Percentiles rank a stretch among this genome's conserved stretches.
Conservation (phyloP, 345 rosid species). For the Boechera stricta region DNA sequence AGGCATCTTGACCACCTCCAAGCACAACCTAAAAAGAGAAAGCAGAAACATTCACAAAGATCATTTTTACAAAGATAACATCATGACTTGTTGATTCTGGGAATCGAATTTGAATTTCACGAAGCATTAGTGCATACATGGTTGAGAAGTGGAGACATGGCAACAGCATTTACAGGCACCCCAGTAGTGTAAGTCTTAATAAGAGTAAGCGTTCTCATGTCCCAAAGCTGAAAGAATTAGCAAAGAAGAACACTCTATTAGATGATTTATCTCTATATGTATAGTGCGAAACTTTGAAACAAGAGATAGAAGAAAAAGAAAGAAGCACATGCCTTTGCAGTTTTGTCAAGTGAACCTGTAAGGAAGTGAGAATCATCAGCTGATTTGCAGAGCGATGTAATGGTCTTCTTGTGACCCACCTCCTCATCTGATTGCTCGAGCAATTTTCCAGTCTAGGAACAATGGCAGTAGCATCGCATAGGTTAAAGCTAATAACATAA, state of each 20-base stretch:
- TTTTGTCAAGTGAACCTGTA: constrained; percentile 91
- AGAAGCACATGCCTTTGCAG: constrained; percentile 76
- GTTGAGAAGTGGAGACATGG: constrained; percentile 94
- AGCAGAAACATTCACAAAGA: constrained; percentile 8
- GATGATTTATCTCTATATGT: background rate
- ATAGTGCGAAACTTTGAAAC: constrained; percentile 4
- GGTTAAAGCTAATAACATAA: background rate
- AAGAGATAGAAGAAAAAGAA: constrained; percentile 7
- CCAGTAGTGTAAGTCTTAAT: constrained; percentile 85
- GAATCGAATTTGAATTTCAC: background rate
- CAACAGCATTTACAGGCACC: constrained; percentile 96
- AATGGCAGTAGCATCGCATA: background rate
- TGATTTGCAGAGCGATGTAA: constrained; percentile 81
- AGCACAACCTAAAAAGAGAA: constrained; percentile 71
- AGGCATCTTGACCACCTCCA: constrained; percentile 99
- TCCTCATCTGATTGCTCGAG: constrained; percentile 72
- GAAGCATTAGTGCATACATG: constrained; percentile 61
- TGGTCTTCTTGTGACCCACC: constrained; percentile 80
- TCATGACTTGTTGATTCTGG: background rate
- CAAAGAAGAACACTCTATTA: constrained; percentile 22
- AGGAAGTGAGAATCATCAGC: constrained; percentile 86
- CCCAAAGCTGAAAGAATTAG: constrained; percentile 76
- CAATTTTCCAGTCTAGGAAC: constrained; percentile 82
- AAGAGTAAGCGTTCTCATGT: constrained; percentile 78
- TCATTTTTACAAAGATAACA: background rate